Evolutionary conservation across 306 rosid species (phyloP).

Genomic region (Luffa acutangula): DNA sequence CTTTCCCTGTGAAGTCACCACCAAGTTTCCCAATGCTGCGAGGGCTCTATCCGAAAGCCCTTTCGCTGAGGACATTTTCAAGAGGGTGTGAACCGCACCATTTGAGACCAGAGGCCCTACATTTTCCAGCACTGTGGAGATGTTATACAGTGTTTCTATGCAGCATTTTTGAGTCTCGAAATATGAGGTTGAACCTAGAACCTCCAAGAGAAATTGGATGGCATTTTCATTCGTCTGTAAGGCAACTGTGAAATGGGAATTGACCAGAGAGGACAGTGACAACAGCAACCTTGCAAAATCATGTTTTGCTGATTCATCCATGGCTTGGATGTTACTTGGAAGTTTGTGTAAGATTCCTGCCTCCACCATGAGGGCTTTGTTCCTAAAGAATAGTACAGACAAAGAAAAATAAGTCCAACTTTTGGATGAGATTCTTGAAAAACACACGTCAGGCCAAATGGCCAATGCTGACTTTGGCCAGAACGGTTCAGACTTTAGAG

Average conservation of each 20-base stretch:
- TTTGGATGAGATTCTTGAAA: not conserved
- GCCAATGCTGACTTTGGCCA: not conserved
- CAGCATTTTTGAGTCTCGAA: conserved; percentile 40
- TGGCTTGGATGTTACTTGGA: conserved; percentile 37
- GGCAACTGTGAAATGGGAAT: conserved; percentile 41
- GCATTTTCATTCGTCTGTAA: conserved; percentile 29
- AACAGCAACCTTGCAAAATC: conserved; percentile 48
- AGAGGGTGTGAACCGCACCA: conserved; percentile 46
- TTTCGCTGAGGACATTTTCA: conserved; percentile 29
- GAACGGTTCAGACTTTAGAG: not conserved
- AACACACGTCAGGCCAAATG: conserved; percentile 1
- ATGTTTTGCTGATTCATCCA: conserved; percentile 47
- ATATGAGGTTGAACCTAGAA: conserved; percentile 33
- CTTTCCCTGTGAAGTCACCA: conserved; percentile 69
- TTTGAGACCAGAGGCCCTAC: conserved; percentile 45
- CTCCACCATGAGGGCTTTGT: conserved; percentile 74
- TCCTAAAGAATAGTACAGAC: conserved; percentile 33
- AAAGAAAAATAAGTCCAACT: conserved; percentile 4
- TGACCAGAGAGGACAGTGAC: conserved; percentile 60
- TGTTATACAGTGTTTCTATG: conserved; percentile 51
- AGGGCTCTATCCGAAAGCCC: conserved; percentile 67
- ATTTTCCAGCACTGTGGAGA: conserved; percentile 64
- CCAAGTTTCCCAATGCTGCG: conserved; percentile 64
- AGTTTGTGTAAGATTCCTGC: conserved; percentile 67
- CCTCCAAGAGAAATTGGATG: conserved; percentile 32